Percentiles rank a stretch among this genome's conserved stretches.
Evolutionary conservation across 163 green algal genomes (phyloP).

Genomic region (Trebouxia gelatinosa): DNA sequence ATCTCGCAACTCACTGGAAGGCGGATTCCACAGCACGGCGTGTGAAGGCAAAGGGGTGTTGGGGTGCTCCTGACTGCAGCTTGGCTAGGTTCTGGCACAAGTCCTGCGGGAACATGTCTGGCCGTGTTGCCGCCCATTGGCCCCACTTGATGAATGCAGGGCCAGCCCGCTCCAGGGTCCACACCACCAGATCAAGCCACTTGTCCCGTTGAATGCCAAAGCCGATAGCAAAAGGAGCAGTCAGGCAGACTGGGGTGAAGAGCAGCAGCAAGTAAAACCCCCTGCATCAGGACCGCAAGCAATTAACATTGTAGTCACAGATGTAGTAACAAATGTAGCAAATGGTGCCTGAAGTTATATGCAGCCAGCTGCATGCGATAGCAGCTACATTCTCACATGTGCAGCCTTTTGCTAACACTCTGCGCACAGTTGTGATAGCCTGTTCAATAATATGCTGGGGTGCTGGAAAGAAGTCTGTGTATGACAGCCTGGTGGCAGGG

Average conservation of each 20-base stretch:
- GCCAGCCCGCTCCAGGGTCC: conserved; percentile 71
- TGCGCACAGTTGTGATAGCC: too few relatives aligned
- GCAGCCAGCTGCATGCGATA: too few relatives aligned
- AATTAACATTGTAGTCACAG: too few relatives aligned
- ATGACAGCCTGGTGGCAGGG: too few relatives aligned
- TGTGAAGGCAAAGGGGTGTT: conserved; percentile 57
- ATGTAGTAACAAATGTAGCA: too few relatives aligned
- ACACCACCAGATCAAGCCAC: conserved; percentile 76
- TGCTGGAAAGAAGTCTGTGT: too few relatives aligned
- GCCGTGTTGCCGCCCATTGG: conserved; percentile 89
- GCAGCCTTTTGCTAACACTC: too few relatives aligned
- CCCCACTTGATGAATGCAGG: conserved; percentile 94
- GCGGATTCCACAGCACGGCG: conserved; percentile 49
- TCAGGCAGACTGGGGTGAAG: conserved; percentile 63
- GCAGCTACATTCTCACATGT: too few relatives aligned
- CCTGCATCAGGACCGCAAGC: background rate
- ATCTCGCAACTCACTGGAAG: too few relatives aligned
- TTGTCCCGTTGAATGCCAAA: conserved; percentile 42
- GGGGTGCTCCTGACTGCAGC: conserved; percentile 80
- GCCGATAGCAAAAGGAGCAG: conserved; percentile 48
- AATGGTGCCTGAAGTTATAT: too few relatives aligned
- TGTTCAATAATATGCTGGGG: too few relatives aligned
- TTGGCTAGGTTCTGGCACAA: conserved; percentile 75
- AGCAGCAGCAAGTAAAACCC: conserved; percentile 58
- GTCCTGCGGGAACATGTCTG: conserved; percentile 89